A percentile compares a stretch with the other conserved stretches of the same genome.
Evolutionary conservation across 495 filamentous ascomycete species (phyloP).

Genomic region (Neurospora sp.): DNA sequence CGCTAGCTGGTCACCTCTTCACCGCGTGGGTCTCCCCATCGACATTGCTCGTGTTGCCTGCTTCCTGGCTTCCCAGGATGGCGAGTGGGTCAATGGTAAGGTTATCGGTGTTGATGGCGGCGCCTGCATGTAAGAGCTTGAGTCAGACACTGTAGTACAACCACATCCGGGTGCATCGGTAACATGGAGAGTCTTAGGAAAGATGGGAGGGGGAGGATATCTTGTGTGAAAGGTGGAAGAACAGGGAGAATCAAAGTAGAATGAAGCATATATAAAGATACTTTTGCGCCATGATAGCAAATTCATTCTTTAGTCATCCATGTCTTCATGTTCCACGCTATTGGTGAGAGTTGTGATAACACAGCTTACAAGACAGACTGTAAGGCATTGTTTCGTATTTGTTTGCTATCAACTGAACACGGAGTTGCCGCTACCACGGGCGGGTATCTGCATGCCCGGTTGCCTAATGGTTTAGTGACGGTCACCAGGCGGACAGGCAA

Average conservation of each 20-base stretch:
- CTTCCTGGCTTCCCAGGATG: slow-evolving; percentile 56
- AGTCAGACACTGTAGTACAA: background rate
- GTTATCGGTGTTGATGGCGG: slow-evolving; percentile 36
- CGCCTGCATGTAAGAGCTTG: slow-evolving; percentile 34
- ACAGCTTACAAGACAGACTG: background rate
- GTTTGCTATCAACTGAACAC: background rate
- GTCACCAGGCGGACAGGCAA: background rate
- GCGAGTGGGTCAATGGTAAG: slow-evolving; percentile 59
- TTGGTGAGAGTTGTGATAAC: background rate
- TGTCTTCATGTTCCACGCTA: background rate
- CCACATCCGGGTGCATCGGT: background rate
- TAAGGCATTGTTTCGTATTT: background rate
- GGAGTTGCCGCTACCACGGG: background rate
- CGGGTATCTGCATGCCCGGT: background rate
- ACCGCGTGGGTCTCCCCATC: slow-evolving; percentile 51
- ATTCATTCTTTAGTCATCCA: background rate
- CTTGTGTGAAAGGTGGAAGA: background rate
- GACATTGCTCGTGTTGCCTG: slow-evolving; percentile 55
- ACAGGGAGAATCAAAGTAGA: background rate
- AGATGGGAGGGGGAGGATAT: background rate
- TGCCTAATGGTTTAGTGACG: background rate
- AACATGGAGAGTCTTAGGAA: background rate
- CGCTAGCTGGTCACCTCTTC: slow-evolving; percentile 46
- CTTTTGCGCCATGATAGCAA: background rate
- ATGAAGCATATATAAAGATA: background rate